These are phyloP conservation scores for Melampsora americana DNA, from an alignment of 1,284 basidiomycete species.

Conservation along the genomic window DNA sequence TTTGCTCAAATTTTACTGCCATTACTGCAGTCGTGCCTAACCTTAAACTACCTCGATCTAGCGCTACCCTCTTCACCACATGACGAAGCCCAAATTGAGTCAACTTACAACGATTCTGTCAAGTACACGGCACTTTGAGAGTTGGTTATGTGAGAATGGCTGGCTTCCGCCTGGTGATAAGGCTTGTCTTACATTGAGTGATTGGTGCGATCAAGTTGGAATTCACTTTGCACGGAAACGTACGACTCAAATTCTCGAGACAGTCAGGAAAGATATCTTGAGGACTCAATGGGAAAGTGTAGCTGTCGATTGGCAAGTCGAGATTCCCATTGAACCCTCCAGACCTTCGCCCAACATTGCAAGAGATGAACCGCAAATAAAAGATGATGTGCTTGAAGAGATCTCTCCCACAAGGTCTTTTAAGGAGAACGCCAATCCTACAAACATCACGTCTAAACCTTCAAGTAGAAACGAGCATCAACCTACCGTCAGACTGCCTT, in stretches of 20 bases:
- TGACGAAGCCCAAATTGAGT: conserved; percentile 19
- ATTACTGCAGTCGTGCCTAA: conserved; percentile 9
- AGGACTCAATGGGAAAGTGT: conserved; percentile 40
- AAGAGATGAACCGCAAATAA: not conserved
- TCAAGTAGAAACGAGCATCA: not conserved
- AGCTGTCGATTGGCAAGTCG: conserved; percentile 21
- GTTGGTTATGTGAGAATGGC: conserved; percentile 27
- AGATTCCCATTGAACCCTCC: not conserved
- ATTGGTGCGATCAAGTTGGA: conserved; percentile 37
- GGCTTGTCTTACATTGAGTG: conserved; percentile 9
- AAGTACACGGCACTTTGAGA: conserved; percentile 23
- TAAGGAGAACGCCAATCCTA: not conserved
- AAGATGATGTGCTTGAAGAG: not conserved
- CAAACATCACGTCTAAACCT: not conserved
- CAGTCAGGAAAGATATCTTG: conserved; percentile 29
- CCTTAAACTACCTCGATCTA: conserved; percentile 17
- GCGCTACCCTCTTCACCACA: conserved; percentile 20
- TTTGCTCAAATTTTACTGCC: conserved; percentile 24
- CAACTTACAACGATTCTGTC: conserved; percentile 16
- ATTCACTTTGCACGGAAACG: conserved; percentile 28
- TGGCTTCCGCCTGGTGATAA: conserved; percentile 19
- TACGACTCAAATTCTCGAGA: conserved; percentile 26
- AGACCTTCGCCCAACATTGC: not conserved
- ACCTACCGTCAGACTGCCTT: not conserved
- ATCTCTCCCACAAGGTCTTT: not conserved